A percentile compares a stretch with the other conserved stretches of the same genome.
These are phyloP conservation scores for Alternaria viburni DNA, from an alignment of 2,329 filamentous ascomycete species.

Conservation along the genomic window DNA sequence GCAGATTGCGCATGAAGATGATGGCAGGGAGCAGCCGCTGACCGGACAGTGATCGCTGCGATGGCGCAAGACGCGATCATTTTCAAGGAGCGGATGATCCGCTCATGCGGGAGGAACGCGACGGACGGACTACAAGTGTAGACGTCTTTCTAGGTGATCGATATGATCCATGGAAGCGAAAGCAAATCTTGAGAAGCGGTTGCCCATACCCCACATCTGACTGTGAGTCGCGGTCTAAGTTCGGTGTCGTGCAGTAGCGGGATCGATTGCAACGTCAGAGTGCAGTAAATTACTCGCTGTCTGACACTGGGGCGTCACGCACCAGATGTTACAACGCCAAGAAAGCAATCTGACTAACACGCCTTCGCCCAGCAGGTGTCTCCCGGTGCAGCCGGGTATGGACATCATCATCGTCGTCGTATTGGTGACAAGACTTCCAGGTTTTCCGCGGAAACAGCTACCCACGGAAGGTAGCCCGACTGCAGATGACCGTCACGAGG, in stretches of 20 bases:
- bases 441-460: neutral
- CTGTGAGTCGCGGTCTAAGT: neutral
- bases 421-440: neutral
- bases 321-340: neutral
- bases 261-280: neutral
- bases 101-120: slow-evolving; percentile 6
- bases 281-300: neutral
- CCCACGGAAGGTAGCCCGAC: slow-evolving; percentile 2
- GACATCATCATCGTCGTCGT: neutral
- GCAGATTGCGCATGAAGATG: neutral
- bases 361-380: neutral
- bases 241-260: slow-evolving; percentile 8
- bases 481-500: neutral
- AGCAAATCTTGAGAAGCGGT: neutral
- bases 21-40: slow-evolving; percentile 3
- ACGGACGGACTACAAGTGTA: neutral
- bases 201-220: neutral
- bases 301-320: neutral
- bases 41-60: slow-evolving; percentile 3
- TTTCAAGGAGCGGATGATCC: neutral
- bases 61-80: slow-evolving; percentile 13
- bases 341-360: neutral
- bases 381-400: neutral
- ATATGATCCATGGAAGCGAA: neutral
- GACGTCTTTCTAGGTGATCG: neutral